phyloP scores from a whole-genome alignment of 1,139 yeast genomes.

The Saccharomycopsis crataegensis region DNA sequence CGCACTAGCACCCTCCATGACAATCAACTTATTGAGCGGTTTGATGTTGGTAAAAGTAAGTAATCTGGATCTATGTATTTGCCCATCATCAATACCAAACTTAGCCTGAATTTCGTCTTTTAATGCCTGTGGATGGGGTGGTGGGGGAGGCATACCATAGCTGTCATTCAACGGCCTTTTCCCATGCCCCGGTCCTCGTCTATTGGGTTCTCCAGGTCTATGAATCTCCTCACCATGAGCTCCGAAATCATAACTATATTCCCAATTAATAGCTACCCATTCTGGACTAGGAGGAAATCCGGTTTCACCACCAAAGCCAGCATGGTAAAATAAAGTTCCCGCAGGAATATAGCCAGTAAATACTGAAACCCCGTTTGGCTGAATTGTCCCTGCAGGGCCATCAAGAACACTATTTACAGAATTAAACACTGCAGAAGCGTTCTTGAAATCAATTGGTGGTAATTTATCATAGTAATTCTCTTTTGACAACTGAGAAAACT shows the following conservation, averaged over 20 bases:
- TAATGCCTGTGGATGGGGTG: background rate
- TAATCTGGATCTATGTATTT: conserved; percentile 23
- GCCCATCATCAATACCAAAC: conserved; percentile 14
- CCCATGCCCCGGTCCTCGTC: background rate
- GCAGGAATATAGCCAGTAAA: conserved; percentile 50
- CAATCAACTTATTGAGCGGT: conserved; percentile 40
- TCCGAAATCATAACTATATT: conserved; percentile 42
- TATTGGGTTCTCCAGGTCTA: background rate
- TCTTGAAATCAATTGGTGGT: conserved; percentile 33
- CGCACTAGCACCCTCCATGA: conserved; percentile 54
- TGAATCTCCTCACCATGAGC: conserved; percentile 19
- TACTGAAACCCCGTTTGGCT: conserved; percentile 48
- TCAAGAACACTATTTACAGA: conserved; percentile 43
- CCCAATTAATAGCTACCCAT: conserved; percentile 55
- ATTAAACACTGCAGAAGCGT: conserved; percentile 48
- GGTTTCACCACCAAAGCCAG: conserved; percentile 25
- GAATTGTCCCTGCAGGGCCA: conserved; percentile 40
- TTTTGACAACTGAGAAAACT: background rate
- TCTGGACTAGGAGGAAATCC: conserved; percentile 38
- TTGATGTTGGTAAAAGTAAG: conserved; percentile 38
- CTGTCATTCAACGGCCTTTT: too few relatives aligned
- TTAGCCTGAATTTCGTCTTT: conserved; percentile 10
- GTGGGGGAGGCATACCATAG: background rate
- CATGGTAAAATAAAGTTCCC: conserved; percentile 47
- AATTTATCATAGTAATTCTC: background rate